phyloP scores from a whole-genome alignment of 2,329 filamentous ascomycete species.

The Fusarium abutilonis region DNA sequence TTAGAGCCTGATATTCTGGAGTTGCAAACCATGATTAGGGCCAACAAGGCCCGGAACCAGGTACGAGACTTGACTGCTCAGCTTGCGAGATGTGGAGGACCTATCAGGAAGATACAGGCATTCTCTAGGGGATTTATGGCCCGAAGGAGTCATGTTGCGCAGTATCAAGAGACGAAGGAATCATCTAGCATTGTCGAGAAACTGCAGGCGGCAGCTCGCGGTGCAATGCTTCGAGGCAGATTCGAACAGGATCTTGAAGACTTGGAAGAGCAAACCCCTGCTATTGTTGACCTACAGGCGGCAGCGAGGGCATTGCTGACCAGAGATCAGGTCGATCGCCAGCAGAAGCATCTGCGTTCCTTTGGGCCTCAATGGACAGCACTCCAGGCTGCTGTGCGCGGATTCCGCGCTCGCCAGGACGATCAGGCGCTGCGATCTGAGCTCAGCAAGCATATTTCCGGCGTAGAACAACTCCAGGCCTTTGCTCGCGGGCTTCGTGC shows the following conservation, averaged over 20 bases:
- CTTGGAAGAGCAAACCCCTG: conserved; percentile 61
- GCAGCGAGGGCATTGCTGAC: conserved; percentile 70
- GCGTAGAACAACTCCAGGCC: conserved; percentile 60
- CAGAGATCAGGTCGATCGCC: conserved; percentile 62
- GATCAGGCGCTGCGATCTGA: conserved; percentile 58
- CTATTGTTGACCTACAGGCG: conserved; percentile 70
- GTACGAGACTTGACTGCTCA: conserved; percentile 66
- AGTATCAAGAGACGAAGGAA: conserved; percentile 65
- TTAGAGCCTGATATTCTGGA: conserved; percentile 77
- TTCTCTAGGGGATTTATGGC: conserved; percentile 73
- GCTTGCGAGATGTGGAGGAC: conserved; percentile 69
- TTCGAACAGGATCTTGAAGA: conserved; percentile 63
- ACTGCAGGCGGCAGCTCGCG: conserved; percentile 74
- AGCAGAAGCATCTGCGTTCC: conserved; percentile 62
- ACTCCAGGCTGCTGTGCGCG: conserved; percentile 56
- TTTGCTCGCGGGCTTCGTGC: conserved; percentile 56
- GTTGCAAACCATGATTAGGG: conserved; percentile 83
- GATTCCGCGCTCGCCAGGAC: conserved; percentile 58
- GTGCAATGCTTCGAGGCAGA: conserved; percentile 69
- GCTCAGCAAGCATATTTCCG: conserved; percentile 55
- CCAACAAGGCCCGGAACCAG: conserved; percentile 69
- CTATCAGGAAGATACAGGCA: conserved; percentile 73
- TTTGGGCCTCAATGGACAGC: conserved; percentile 62
- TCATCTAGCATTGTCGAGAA: conserved; percentile 62
- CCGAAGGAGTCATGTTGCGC: conserved; percentile 65